Base-by-base conservation (phyloP, 202 grass and related monocot genomes). In the Saccharum hybrid region DNA sequence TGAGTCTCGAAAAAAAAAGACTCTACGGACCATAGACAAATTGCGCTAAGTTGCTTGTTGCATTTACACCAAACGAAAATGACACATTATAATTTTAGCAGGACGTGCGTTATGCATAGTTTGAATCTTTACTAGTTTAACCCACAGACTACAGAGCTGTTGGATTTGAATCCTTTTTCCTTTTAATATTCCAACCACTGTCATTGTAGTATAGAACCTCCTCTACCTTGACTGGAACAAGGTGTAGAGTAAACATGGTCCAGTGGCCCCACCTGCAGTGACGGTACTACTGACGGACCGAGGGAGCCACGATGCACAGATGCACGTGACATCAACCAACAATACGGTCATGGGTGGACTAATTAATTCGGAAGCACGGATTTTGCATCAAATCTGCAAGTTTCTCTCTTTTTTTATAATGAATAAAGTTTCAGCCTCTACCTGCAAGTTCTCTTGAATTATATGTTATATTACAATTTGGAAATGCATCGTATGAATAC, bases 271-370 rank as follows among this genome's bases (percentile, higher is more conserved):
- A 61, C 22, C 0, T 45, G 66, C 1, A 31, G 11, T 34, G 51
- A n/a, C 28, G 18, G 19, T 52, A 52, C 49, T 18, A 41, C 14
- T 46, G 7, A 23, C 13, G 75, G 30, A 45, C 43, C 14, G 23
- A 16, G 10, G 10, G 38, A n/a, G 41, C 7, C 23, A 9, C 7
- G 21, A 5, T 38, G 13, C 21, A 7, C 65, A 30, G 4, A 19
- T 42, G 39, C 80, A 63, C 80, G 80, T 72, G 80, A 63, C 68
- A 21, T n/a, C 54, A 63, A 72, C 54, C 0, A 82, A 72, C 34
- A 34, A 62, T 21, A 26, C 10, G 68, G 54, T 39, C 16, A 46
- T 34, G 57, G 12, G 10, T 10, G 12, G 5, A 4, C 12, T 10
- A 38, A 74, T 19, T 34, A n/a, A 62, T 31, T 14, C 31, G 66